Conservation (phyloP, 768 basidiomycete species). For the Astraeus odoratus region DNA sequence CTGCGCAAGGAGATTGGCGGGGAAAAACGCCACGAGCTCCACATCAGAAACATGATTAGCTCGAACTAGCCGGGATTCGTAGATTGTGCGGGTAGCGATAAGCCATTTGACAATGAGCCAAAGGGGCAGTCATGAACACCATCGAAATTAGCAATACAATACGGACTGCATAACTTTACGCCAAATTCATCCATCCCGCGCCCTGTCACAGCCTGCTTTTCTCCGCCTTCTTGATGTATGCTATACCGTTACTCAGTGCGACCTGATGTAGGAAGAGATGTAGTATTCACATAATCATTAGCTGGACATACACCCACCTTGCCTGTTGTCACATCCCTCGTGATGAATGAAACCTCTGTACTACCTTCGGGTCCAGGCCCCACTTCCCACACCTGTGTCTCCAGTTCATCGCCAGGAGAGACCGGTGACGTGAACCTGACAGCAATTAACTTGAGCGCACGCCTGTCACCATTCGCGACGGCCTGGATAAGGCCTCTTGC, state of each 20-base stretch:
- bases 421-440: constrained; percentile 80
- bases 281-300: not conserved
- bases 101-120: no score
- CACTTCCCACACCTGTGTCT: constrained; percentile 76
- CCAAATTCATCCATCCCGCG: not conserved
- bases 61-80: no score
- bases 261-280: constrained; percentile 23
- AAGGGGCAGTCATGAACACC: no score
- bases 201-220: constrained; percentile 35
- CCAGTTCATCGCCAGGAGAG: constrained; percentile 72
- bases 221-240: constrained; percentile 50
- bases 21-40: no score
- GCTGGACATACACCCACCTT: constrained; percentile 35
- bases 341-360: constrained; percentile 52
- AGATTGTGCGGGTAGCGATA: no score
- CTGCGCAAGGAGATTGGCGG: no score
- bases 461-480: constrained; percentile 54
- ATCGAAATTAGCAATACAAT: no score
- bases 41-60: no score
- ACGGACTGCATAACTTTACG: not conserved
- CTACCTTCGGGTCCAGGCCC: constrained; percentile 57
- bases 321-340: constrained; percentile 51
- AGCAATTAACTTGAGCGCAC: constrained; percentile 59
- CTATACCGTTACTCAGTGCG: constrained; percentile 55
- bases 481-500: constrained; percentile 68